Evolutionary conservation across 768 basidiomycete species (phyloP), one percentile per base, ranked within the genome.

Genomic region (Scleroderma bovista): DNA sequence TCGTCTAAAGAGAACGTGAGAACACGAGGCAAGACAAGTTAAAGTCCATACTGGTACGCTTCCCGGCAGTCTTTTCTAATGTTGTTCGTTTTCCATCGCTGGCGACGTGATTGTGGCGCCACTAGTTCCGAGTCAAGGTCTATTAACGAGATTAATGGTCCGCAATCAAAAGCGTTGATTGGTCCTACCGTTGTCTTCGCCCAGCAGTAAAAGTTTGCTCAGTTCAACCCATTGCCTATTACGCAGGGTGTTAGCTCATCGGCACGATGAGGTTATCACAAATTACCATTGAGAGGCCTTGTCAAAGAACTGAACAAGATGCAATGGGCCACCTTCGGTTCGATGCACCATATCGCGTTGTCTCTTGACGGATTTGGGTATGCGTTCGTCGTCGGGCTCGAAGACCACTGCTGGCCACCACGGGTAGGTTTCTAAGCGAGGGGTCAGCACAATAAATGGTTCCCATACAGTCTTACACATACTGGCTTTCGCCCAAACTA

Each of bases 351-450:
- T 61, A 40, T 52, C 60, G 8, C 57, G 60, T 33, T 65, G 56
- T 45, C 56, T 67, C 56, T 47, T 66, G 47, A 67, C 48, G 60
- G 64, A 43, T 52, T 57, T 34, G 32, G 86, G 86, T n/a, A 92
- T 75, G 0, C 62, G 63, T 1, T 71, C 64, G 42, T 85, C 79
- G 36, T 83, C 79, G 9, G 78, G 75, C 22, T 83, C 80, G 46
- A 76, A 84, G 15, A 93, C 77, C 9, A 88, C 81, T 9, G 84
- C 93, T 36, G 93, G 89, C 84, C 87, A 95, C 83, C 84, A 94
- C 1, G 93, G 93, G 58, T 74, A 93, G 0, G 83, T 77, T 32
- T 72, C 89, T 90, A n/a, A 20, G 51, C 15, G 23, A 44, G n/a
- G 50, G 12, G 9, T 60, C 47, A 66, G 48, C 6, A 13, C 26